Evolutionary conservation across 2,329 filamentous ascomycete genomes (phyloP), one percentile per base, ranked within the genome.

Genomic region (Teratosphaeria nubilosa): DNA sequence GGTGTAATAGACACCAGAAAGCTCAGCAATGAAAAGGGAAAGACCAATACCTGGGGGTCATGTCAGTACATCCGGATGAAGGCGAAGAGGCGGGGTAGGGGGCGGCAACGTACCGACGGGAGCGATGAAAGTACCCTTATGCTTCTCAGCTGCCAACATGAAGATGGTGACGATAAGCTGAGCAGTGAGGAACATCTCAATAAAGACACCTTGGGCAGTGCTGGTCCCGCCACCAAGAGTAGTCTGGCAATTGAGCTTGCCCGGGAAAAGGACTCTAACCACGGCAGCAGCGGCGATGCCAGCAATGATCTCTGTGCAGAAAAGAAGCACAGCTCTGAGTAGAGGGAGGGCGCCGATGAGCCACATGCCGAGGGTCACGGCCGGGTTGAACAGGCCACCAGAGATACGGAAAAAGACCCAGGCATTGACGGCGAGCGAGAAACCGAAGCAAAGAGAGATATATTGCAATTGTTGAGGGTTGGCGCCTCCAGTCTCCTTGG

Each of bases 31-130:
- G 70, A 90, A 90, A 55, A 90, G 78, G 0, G 86, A 77, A 2
- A 89, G 72, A 1, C 88, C 87, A 62, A 90, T 88, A 14, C 84
- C 41, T 48, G 41, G 5, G 1, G n/a, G 20, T 3, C n/a, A 48
- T 24, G 10, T 48, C 20, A 48, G 41, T 48, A 22, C 1, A 16
- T 2, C 16, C 34, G 34, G 16, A n/a, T n/a, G n/a, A n/a, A n/a
- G 11, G 10, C 6, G 11, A 37, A 37, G 3, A 13, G 16, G 34
- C 5, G 11, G 11, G 11, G 6, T 13, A 10, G 11, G 11, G 5
- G 3, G 11, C 11, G 16, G 11, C 5, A 16, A 48, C 41, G 5
- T 48, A 48, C 41, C 86, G 5, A 90, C 74, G 0, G 87, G 87
- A 0, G 87, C 87, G 1, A 90, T 73, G 61, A 69, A 72, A 1